Evolutionary conservation across 371 early-diverging fungal species (phyloP), one percentile per base, ranked within the genome.

Genomic region (Rhizomucor pusillus): DNA sequence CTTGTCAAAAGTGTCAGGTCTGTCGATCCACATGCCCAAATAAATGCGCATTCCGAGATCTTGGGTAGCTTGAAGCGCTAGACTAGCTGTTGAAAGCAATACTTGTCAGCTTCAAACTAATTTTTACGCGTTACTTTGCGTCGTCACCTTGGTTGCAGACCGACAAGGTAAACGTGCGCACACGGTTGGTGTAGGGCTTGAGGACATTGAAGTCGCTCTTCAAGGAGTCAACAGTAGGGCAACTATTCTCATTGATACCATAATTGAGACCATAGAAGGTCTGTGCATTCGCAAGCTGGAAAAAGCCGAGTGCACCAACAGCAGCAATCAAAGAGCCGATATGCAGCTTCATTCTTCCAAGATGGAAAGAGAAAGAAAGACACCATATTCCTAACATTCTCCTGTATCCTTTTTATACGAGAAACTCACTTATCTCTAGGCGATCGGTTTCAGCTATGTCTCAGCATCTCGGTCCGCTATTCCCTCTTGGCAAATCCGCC

Each of bases 1-100:
- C 4, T 41, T 51, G 10, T 73, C 50, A 59, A 77, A 85, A 0
- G 77, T 73, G 6, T 65, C 69, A 3, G 77, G 77, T 51, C 69
- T 52, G 56, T 76, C 76, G 39, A 86, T 65, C 87, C 85, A 85
- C 75, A 84, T 66, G 24, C 87, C 85, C 14, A 86, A 65, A 57
- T 80, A 72, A 7, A 82, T 57, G 29, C 75, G 67, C 79, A 82
- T 80, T 37, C 73, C 78, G 11, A 80, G 62, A 22, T 63, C 63
- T 51, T 86, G 73, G 25, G 81, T 74, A 7, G 87, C 87, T 36
- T 77, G 68, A 33, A 86, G 57, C 9, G 82, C 72, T n/a, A 81
- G 24, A 12, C 60, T 50, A 20, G 58, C 67, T 67, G 54, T n/a
- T 12, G 36, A 1, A 10, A 14, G 36, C 10, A 24, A 37, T 3